A percentile compares a stretch with the other conserved stretches of the same genome.
Evolutionary conservation across 2,329 filamentous ascomycete species (phyloP).

Genomic region (Sarocladiaceae sp.): DNA sequence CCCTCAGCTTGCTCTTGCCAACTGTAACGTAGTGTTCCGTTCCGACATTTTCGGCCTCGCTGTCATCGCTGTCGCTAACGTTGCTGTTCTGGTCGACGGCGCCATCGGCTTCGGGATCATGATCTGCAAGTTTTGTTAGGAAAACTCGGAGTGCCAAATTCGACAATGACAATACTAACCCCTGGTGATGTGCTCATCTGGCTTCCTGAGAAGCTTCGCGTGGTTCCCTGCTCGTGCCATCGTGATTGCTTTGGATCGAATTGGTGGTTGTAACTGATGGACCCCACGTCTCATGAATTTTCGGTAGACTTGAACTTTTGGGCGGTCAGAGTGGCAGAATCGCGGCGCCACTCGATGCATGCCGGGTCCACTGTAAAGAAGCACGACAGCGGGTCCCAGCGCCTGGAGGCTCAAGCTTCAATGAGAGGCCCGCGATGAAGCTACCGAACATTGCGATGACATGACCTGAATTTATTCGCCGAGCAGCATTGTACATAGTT

Average conservation of each 20-base stretch:
- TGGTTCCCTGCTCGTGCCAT: slow-evolving; percentile 59
- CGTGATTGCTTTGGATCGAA: slow-evolving; percentile 21
- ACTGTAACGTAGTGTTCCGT: slow-evolving; percentile 86
- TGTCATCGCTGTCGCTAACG: slow-evolving; percentile 35
- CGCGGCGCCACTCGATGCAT: neutral
- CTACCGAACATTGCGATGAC: no score
- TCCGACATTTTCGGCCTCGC: slow-evolving; percentile 51
- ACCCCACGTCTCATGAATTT: slow-evolving; percentile 28
- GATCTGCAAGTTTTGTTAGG: slow-evolving; percentile 48
- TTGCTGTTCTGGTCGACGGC: slow-evolving; percentile 51
- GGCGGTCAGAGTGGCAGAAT: slow-evolving; percentile 45
- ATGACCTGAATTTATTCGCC: no score
- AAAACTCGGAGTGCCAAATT: slow-evolving; percentile 7
- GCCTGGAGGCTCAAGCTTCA: no score
- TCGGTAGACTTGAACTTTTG: slow-evolving; percentile 40
- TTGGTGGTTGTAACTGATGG: slow-evolving; percentile 13
- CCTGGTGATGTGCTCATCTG: slow-evolving; percentile 55
- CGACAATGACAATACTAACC: slow-evolving; percentile 38
- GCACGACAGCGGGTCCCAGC: slow-evolving; percentile 11
- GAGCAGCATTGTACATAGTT: no score
- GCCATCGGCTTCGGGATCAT: slow-evolving; percentile 71
- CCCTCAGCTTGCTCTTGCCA: slow-evolving; percentile 79
- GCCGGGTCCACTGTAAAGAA: neutral
- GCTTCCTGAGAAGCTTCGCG: slow-evolving; percentile 35
- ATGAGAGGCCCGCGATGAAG: no score